Evolutionary conservation across 2,329 filamentous ascomycete species (phyloP).

Genomic region (Fusarium verticillioides): DNA sequence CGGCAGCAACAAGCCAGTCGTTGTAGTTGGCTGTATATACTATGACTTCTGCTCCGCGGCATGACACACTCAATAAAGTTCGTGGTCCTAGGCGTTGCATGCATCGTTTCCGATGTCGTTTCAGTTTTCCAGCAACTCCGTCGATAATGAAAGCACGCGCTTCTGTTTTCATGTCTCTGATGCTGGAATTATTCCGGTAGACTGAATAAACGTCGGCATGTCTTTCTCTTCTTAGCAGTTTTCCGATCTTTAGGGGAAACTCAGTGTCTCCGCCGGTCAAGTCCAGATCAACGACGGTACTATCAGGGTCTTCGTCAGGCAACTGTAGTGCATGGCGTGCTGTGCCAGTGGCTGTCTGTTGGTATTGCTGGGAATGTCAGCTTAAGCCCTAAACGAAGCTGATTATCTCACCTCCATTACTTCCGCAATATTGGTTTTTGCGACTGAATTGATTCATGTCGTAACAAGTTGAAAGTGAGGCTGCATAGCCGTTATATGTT

Average conservation of each 20-base stretch:
- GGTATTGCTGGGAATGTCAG: neutral
- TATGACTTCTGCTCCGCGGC: neutral
- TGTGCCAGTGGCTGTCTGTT: neutral
- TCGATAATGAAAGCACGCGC: neutral
- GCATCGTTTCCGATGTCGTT: neutral
- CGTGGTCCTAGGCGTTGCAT: rapidly evolving
- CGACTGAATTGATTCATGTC: rapidly evolving
- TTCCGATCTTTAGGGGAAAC: rapidly evolving
- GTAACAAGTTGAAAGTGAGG: neutral
- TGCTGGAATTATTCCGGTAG: neutral
- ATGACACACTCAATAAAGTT: rapidly evolving
- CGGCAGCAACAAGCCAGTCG: rapidly evolving
- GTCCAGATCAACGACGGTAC: too few species aligned
- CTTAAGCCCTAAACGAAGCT: rapidly evolving
- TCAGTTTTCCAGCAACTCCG: neutral
- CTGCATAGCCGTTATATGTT: too few species aligned
- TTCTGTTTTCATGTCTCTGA: neutral
- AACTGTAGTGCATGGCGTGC: neutral
- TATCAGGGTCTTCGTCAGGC: too few species aligned
- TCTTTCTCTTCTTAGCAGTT: neutral
- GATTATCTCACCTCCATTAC: neutral
- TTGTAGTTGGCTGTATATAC: rapidly evolving
- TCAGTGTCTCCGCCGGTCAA: rapidly evolving
- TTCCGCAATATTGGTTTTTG: neutral
- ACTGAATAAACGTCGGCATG: neutral